Evolutionary conservation across 1,284 basidiomycete genomes (phyloP).

Genomic region (Schizophyllum amplum): DNA sequence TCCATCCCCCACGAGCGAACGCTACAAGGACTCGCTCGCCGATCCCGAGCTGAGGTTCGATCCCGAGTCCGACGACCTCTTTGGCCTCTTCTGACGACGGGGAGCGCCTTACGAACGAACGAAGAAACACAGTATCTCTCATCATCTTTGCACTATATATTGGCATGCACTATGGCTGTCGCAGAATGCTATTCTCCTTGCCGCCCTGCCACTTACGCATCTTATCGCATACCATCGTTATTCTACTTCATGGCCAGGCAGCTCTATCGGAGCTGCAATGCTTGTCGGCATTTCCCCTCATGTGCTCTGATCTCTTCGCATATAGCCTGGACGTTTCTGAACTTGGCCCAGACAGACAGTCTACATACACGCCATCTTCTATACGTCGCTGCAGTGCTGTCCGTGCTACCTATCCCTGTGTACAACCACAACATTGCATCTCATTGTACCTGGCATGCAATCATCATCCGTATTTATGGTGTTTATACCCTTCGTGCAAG

Average conservation of each 20-base stretch:
- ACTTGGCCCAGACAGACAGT: background rate
- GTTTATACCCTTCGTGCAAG: no score
- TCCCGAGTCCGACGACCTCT: background rate
- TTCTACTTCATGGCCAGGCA: background rate
- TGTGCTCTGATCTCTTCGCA: background rate
- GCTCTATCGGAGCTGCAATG: background rate
- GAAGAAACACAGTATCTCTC: background rate
- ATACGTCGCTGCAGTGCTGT: background rate
- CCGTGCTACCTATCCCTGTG: background rate
- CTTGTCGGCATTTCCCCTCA: background rate
- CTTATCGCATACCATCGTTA: background rate
- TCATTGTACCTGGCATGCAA: background rate
- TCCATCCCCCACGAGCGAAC: constrained; percentile 50
- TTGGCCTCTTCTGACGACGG: background rate
- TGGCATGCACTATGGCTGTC: background rate
- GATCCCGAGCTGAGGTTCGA: background rate
- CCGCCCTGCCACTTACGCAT: background rate
- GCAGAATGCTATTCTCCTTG: background rate
- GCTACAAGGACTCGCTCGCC: constrained; percentile 28
- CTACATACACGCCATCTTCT: background rate
- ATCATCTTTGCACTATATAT: background rate
- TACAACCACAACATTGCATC: background rate
- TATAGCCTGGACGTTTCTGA: background rate
- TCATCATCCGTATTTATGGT: background rate
- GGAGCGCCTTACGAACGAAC: background rate